Conservation (phyloP, 2,329 filamentous ascomycete genomes). For the Paracoccidioides brasiliensis region DNA sequence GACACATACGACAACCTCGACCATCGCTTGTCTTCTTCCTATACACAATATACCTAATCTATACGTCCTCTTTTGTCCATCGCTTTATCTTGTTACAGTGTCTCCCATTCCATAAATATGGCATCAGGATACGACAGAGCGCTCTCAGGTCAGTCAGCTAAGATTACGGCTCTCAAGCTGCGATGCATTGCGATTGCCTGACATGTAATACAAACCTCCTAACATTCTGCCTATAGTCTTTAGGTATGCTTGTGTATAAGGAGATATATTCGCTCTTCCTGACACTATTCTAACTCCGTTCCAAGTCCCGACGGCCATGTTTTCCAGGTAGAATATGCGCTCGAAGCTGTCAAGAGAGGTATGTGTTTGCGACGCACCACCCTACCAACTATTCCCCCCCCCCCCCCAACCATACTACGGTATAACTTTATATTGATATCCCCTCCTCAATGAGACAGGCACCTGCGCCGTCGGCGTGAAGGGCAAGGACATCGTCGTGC, state of each 20-base stretch:
- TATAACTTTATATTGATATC: constrained; percentile 10
- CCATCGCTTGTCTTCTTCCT: neutral
- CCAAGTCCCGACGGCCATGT: constrained; percentile 93
- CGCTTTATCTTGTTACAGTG: neutral
- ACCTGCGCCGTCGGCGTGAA: constrained; percentile 98
- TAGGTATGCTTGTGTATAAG: constrained; percentile 40
- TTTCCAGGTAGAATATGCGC: constrained; percentile 98
- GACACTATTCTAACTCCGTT: constrained; percentile 28
- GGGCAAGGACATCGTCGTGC: constrained; percentile 82
- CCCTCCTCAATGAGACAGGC: constrained; percentile 39
- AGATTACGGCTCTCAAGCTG: neutral
- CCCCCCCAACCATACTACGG: constrained; percentile 12
- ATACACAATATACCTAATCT: neutral
- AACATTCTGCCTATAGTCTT: constrained; percentile 50
- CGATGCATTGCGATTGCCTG: constrained; percentile 9
- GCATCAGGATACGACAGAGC: constrained; percentile 98
- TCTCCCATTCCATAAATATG: constrained; percentile 38
- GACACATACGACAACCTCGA: neutral
- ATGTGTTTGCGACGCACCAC: constrained; percentile 14
- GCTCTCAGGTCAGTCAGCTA: constrained; percentile 66
- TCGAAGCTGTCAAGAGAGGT: constrained; percentile 98
- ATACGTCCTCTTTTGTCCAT: neutral
- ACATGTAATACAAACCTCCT: constrained; percentile 21
- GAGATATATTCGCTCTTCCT: constrained; percentile 15
- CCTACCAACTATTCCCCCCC: constrained; percentile 8